Percentiles rank a stretch among this genome's conserved stretches.
These are phyloP conservation scores for Globisporangium takayamanum DNA, from an alignment of 352 stramenopile species.

Conservation along the genomic window DNA sequence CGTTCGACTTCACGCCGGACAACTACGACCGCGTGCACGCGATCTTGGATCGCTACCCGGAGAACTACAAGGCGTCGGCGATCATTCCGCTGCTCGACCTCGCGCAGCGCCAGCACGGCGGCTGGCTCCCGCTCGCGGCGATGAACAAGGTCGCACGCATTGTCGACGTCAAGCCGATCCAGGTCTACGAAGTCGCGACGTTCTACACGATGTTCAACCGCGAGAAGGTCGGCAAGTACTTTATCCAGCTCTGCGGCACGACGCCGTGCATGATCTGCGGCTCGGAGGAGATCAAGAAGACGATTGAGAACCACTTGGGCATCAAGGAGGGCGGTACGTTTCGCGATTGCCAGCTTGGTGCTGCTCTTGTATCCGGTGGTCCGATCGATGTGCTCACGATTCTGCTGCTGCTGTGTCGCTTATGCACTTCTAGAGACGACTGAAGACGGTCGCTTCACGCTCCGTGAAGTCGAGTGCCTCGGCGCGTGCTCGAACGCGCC, in stretches of 20 bases:
- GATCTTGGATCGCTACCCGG: slow-evolving; percentile 96
- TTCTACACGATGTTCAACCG: slow-evolving; percentile 99
- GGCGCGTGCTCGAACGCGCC: slow-evolving; percentile 98
- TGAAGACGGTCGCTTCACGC: slow-evolving; percentile 83
- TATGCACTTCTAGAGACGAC: slow-evolving; percentile 48
- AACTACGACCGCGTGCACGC: slow-evolving; percentile 95
- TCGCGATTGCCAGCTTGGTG: neutral
- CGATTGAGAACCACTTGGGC: slow-evolving; percentile 95
- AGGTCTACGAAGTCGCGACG: slow-evolving; percentile 98
- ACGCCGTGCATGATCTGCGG: slow-evolving; percentile 99
- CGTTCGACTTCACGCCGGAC: slow-evolving; percentile 97
- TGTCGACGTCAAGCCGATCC: slow-evolving; percentile 92
- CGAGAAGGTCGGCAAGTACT: slow-evolving; percentile 94
- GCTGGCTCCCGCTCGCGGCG: slow-evolving; percentile 96
- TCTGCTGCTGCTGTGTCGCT: neutral
- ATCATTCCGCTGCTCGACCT: slow-evolving; percentile 99
- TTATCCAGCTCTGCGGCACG: slow-evolving; percentile 97
- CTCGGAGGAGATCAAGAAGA: slow-evolving; percentile 98
- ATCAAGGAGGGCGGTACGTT: slow-evolving; percentile 93
- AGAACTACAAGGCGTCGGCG: slow-evolving; percentile 98
- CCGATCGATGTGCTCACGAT: neutral
- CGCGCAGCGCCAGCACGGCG: slow-evolving; percentile 94
- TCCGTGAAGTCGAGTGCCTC: slow-evolving; percentile 99
- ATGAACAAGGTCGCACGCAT: slow-evolving; percentile 99
- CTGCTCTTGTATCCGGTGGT: neutral